Percentiles rank a stretch among this genome's conserved stretches.
Conservation (phyloP, 208 protist genomes). For the Acanthamoeba castellanii region DNA sequence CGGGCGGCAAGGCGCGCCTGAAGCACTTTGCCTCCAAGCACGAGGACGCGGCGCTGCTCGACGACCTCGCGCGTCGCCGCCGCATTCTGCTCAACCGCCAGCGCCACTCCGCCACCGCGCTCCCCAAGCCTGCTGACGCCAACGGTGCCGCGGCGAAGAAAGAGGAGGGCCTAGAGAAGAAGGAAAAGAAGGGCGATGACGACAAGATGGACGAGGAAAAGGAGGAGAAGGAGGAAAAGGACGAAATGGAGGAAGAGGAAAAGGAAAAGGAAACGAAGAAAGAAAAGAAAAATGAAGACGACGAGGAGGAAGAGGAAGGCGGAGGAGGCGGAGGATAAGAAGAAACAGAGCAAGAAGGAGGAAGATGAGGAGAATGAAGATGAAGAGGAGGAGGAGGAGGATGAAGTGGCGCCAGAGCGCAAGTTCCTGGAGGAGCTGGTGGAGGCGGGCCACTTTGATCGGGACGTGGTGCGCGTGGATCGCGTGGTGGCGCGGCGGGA, state of each 20-base stretch:
- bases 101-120: background rate
- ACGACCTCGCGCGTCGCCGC: background rate
- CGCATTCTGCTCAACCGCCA: background rate
- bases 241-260: background rate
- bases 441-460: background rate
- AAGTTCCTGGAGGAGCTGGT: background rate
- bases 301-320: background rate
- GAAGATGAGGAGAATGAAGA: background rate
- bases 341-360: background rate
- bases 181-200: background rate
- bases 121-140: background rate
- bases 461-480: background rate
- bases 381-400: background rate
- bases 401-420: background rate
- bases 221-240: background rate
- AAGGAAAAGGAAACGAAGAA: background rate
- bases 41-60: background rate
- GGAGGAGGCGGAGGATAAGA: background rate
- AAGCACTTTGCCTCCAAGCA: background rate
- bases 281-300: background rate
- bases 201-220: background rate
- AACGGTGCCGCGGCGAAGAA: background rate
- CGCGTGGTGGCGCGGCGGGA: slow-evolving; percentile 21
- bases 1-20: background rate
- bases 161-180: background rate